These are phyloP conservation scores for Aureobasidium sp. DNA, from an alignment of 2,329 filamentous ascomycete species.

Conservation along the genomic window DNA sequence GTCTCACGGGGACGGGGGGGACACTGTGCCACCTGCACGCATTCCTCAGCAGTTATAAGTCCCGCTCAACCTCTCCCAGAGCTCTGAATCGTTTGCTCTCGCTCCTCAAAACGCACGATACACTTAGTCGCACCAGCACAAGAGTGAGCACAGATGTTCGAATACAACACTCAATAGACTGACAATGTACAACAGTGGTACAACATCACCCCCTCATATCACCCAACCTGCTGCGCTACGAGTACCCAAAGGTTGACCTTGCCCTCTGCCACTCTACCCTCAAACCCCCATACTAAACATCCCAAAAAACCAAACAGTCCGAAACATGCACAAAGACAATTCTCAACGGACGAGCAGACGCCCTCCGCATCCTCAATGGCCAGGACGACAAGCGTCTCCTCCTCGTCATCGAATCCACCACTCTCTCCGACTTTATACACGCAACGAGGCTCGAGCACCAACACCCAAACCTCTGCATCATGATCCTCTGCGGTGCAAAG, in stretches of 20 bases:
- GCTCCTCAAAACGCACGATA: not conserved
- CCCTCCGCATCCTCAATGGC: not conserved
- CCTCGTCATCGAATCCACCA: not conserved
- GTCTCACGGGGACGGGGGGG: not conserved
- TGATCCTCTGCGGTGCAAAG: not conserved
- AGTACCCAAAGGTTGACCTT: not conserved
- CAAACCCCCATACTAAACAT: not conserved
- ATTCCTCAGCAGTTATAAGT: not conserved
- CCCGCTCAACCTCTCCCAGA: not conserved
- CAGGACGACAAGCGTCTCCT: not conserved
- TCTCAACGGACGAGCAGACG: not conserved
- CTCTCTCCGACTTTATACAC: not conserved
- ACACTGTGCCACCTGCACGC: not conserved
- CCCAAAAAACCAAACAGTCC: not conserved
- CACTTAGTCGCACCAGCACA: not conserved
- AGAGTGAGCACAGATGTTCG: not conserved
- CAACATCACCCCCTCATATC: not conserved
- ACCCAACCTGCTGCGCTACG: not conserved
- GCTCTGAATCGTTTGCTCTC: not conserved
- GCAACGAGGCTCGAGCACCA: not conserved
- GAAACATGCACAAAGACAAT: not conserved
- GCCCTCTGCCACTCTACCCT: not conserved
- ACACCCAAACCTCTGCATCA: not conserved
- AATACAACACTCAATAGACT: not conserved
- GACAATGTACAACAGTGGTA: not conserved